Conservation (phyloP, 148 eudicot genomes). For the Beta vulgaris region DNA sequence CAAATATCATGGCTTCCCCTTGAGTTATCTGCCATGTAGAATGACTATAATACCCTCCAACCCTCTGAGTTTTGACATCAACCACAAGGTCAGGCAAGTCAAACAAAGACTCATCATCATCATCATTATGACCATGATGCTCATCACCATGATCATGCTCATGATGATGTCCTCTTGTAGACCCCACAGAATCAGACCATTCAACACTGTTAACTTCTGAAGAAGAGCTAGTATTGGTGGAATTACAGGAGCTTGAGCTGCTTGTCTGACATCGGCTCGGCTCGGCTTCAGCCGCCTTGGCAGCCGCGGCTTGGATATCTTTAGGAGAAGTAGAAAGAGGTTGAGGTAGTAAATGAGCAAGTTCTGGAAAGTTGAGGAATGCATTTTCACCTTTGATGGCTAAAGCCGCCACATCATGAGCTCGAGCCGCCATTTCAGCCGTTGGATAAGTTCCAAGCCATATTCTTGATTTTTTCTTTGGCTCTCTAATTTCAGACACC, state of each 20-base stretch:
- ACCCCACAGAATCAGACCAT: constrained; percentile 21
- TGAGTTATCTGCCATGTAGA: constrained; percentile 30
- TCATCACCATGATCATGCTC: background rate
- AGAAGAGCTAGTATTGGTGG: constrained; percentile 19
- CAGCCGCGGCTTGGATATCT: constrained; percentile 61
- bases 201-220: constrained; percentile 23
- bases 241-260: constrained; percentile 11
- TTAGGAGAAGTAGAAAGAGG: constrained; percentile 55
- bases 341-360: constrained; percentile 45
- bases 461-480: constrained; percentile 63
- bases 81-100: constrained; percentile 56
- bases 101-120: constrained; percentile 49
- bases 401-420: constrained; percentile 66
- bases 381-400: constrained; percentile 63
- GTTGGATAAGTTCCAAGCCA: constrained; percentile 70
- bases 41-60: constrained; percentile 37
- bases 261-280: constrained; percentile 19
- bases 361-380: constrained; percentile 52
- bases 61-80: constrained; percentile 20
- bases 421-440: constrained; percentile 74
- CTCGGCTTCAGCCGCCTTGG: constrained; percentile 41
- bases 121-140: constrained; percentile 14
- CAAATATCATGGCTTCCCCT: constrained; percentile 19
- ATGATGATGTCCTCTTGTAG: background rate
- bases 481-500: constrained; percentile 73